Percentiles rank a stretch among this genome's conserved stretches.
Evolutionary conservation across 1,139 yeast genomes (phyloP).

Genomic region (Diutina sp.): DNA sequence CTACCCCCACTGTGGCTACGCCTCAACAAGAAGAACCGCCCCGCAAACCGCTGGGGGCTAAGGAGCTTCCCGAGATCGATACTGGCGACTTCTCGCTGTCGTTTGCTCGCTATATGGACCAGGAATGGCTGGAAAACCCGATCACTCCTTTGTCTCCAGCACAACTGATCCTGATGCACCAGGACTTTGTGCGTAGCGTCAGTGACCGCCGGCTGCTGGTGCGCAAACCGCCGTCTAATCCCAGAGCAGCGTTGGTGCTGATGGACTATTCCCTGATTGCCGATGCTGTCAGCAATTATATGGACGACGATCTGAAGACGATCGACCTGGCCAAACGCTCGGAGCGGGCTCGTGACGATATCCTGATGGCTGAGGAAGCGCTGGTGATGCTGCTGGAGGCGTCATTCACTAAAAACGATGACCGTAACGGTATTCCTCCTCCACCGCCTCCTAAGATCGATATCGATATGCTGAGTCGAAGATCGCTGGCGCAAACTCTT

Average conservation of each 20-base stretch:
- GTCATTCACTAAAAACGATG: not conserved
- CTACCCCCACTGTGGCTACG: not conserved
- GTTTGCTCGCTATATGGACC: not conserved
- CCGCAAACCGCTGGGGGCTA: not conserved
- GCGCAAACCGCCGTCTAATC: not conserved
- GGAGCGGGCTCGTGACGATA: not conserved
- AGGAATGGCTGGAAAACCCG: not conserved
- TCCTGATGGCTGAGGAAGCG: not conserved
- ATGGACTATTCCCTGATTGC: constrained; percentile 1
- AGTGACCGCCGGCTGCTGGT: not conserved
- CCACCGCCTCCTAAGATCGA: not conserved
- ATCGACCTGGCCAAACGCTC: not conserved
- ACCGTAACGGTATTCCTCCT: not conserved
- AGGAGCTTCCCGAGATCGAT: not conserved
- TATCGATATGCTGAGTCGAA: not conserved
- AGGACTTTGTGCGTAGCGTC: not conserved
- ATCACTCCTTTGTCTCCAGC: not conserved
- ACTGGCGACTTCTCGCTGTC: not conserved
- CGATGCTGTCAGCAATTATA: not conserved
- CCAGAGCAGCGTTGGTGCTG: not conserved
- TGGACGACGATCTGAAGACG: not conserved
- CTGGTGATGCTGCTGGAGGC: constrained; percentile 1
- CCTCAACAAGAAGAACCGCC: not conserved
- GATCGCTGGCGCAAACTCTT: not conserved
- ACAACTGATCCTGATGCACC: not conserved